Base-by-base conservation (phyloP, 2,329 filamentous ascomycete genomes). In the Botrytis pseudocinerea region DNA sequence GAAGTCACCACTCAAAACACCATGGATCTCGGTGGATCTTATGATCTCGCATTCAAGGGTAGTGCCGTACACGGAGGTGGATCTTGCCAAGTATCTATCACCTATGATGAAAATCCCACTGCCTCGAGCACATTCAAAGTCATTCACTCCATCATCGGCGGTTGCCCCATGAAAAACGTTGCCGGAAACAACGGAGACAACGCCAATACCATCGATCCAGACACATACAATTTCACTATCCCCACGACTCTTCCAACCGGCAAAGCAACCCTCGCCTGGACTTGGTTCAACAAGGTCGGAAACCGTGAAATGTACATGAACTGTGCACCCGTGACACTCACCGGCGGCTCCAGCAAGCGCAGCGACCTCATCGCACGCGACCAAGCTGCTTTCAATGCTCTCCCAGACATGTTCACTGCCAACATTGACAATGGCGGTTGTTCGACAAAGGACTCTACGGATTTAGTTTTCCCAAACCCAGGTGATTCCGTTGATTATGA, bases 251-350 rank as follows among this genome's bases (percentile, higher is more conserved):
- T 98, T 64, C 89, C 91, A 14, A 84, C 90, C 1, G 96, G 95
- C 6, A 87, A 94, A 59, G 95, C 92, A 40, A 93, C 91, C 0
- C 85, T 98, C 8, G 93, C 93, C 0, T 98, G 95, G 94, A 94
- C 94, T 0, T 98, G 96, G 96, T 90, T 97, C 83, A 98, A 98
- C 85, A 92, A 92, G 74, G 80, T 97, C 16, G 96, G 96, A 4
- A 97, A 97, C 84, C 91, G 95, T 1, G 96, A 98, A 81, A 94
- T 97, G 87, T 98, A 98, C 87, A 97, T 97, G 94, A 97, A 97
- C 87, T 99, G 95, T 78, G 93, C 92, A 0, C 89, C 93, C 0
- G 82, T 97, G 65, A 87, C 85, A 0, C 86, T 98, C 38, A 88
- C 88, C 0, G 83, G 82, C 6, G 83, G 83, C 35, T 82, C 84